A percentile compares a stretch with the other conserved stretches of the same genome.
Evolutionary conservation across 2,329 filamentous ascomycete genomes (phyloP).

Genomic region (Verticillium alfalfae): DNA sequence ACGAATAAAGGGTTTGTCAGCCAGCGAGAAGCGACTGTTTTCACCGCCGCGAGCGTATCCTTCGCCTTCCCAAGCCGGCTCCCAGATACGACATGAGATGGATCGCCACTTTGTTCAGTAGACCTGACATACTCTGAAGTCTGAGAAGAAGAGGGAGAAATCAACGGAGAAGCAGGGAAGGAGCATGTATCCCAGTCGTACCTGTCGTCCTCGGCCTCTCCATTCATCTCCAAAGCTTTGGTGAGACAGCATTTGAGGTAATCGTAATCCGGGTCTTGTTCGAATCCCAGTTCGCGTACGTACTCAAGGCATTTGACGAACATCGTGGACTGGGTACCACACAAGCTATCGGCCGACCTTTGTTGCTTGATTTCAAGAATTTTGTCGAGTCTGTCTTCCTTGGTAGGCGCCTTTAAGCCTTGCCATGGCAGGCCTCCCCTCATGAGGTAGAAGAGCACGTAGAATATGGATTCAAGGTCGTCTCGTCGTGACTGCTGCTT

Average conservation of each 20-base stretch:
- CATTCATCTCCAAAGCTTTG: conserved; percentile 87
- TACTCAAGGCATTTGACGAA: conserved; percentile 97
- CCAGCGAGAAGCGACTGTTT: too few relatives aligned
- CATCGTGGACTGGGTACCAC: conserved; percentile 92
- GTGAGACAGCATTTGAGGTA: conserved; percentile 96
- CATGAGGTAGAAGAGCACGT: conserved; percentile 72
- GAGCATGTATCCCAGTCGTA: conserved; percentile 69
- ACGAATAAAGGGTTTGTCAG: too few relatives aligned
- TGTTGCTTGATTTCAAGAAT: conserved; percentile 99
- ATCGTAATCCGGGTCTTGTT: conserved; percentile 97
- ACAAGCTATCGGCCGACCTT: conserved; percentile 91
- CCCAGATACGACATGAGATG: too few relatives aligned
- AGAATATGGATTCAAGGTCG: conserved; percentile 81
- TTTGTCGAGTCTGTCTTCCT: conserved; percentile 99
- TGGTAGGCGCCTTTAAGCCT: conserved; percentile 66
- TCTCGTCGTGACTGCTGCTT: conserved; percentile 94
- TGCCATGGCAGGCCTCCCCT: conserved; percentile 69
- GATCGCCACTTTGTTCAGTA: too few relatives aligned
- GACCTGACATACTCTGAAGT: too few relatives aligned
- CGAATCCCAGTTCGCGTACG: conserved; percentile 94
- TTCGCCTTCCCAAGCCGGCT: too few relatives aligned
- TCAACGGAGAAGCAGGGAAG: too few relatives aligned
- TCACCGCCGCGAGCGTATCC: too few relatives aligned
- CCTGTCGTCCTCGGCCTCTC: conserved; percentile 93
- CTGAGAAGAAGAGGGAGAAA: too few relatives aligned